phyloP scores from a whole-genome alignment of 495 filamentous ascomycete genomes.

The Xylaria telfairii region DNA sequence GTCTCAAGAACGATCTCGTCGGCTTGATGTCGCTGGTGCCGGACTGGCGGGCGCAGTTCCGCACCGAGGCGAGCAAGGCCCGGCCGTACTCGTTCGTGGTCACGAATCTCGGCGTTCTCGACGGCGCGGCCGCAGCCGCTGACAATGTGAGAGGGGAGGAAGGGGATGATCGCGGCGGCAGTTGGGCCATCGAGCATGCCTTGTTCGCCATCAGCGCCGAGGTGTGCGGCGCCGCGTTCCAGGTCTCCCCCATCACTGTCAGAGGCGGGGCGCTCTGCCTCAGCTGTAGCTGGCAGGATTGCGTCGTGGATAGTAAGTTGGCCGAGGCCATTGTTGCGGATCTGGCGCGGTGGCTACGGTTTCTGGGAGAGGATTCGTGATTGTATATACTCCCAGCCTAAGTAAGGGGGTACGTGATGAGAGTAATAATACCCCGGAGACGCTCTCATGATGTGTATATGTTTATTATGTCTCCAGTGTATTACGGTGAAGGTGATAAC shows the following conservation, averaged over 20 bases:
- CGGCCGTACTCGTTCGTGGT: conserved; percentile 39
- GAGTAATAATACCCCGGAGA: background rate
- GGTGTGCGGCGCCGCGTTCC: conserved; percentile 37
- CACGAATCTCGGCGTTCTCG: conserved; percentile 43
- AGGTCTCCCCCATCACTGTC: conserved; percentile 40
- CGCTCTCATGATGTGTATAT: background rate
- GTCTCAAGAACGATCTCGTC: conserved; percentile 42
- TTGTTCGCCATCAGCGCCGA: conserved; percentile 45
- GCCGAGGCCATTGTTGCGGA: conserved; percentile 39
- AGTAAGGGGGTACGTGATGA: background rate
- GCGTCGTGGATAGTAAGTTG: conserved; percentile 33
- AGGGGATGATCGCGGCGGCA: background rate
- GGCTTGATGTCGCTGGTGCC: conserved; percentile 40
- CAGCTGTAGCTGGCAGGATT: conserved; percentile 42
- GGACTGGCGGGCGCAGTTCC: conserved; percentile 40
- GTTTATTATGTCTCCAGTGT: background rate
- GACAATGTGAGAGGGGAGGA: background rate
- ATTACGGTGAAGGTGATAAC: background rate
- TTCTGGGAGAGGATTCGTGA: conserved; percentile 18
- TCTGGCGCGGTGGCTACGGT: conserved; percentile 37
- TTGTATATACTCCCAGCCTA: background rate
- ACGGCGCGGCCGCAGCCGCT: background rate
- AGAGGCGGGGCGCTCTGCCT: conserved; percentile 35
- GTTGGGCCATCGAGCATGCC: conserved; percentile 40
- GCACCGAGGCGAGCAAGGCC: conserved; percentile 35